These are phyloP conservation scores for Aspergillus sp. DNA, from an alignment of 2,329 filamentous ascomycete species.

Conservation along the genomic window DNA sequence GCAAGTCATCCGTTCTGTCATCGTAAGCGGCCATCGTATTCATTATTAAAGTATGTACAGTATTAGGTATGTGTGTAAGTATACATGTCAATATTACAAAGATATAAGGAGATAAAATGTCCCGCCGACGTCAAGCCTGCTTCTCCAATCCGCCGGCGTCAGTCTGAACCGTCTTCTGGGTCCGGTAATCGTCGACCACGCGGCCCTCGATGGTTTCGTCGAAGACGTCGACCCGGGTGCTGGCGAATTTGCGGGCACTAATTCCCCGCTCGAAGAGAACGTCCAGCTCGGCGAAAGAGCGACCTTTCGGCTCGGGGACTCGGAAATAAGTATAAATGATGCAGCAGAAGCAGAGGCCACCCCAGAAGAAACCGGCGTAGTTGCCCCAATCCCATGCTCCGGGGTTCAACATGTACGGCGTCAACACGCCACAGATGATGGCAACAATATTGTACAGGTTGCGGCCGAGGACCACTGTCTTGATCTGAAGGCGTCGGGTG, in stretches of 20 bases:
- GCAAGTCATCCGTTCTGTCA: neutral
- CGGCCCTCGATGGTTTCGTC: constrained; percentile 35
- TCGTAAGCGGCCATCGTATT: constrained; percentile 14
- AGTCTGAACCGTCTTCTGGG: constrained; percentile 50
- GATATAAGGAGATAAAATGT: neutral
- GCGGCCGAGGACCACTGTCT: constrained; percentile 83
- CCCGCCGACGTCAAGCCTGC: constrained; percentile 10
- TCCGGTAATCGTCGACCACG: constrained; percentile 31
- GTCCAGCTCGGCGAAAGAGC: constrained; percentile 84
- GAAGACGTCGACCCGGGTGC: constrained; percentile 57
- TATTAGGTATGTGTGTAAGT: constrained; percentile 6
- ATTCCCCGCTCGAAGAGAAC: constrained; percentile 75
- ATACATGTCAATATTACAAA: constrained; percentile 10
- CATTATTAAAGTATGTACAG: constrained; percentile 21
- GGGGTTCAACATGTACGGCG: constrained; percentile 91
- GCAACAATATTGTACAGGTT: constrained; percentile 78
- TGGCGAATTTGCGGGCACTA: constrained; percentile 70
- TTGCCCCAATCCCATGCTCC: constrained; percentile 84
- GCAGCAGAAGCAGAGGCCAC: constrained; percentile 75
- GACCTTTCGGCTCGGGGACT: constrained; percentile 74
- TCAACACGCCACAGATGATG: constrained; percentile 78
- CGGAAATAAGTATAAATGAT: constrained; percentile 80
- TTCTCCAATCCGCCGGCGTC: constrained; percentile 58
- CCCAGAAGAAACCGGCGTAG: constrained; percentile 86
- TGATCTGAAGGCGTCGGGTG: constrained; percentile 79